Evolutionary conservation across 164 flowering plant genomes (phyloP).

Genomic region (Saururus chinensis): DNA sequence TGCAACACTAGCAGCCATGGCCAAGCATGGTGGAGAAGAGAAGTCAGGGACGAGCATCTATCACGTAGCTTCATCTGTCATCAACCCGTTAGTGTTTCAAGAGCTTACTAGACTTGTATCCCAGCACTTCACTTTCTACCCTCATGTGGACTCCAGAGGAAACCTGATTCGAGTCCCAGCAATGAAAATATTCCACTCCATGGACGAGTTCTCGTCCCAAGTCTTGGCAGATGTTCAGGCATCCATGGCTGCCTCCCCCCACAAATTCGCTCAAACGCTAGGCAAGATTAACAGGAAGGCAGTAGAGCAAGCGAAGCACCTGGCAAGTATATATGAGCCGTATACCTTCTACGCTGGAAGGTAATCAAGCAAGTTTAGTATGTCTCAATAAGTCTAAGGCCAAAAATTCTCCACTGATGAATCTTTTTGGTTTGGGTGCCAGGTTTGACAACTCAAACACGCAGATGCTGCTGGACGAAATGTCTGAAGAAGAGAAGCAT

Average conservation of each 20-base stretch:
- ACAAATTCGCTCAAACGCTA: constrained; percentile 30
- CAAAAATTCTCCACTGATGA: not conserved
- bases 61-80: constrained; percentile 81
- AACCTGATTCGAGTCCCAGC: constrained; percentile 46
- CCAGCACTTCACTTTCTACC: constrained; percentile 57
- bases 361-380: constrained; percentile 9
- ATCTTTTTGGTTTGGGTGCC: not conserved
- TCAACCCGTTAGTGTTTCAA: constrained; percentile 63
- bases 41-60: constrained; percentile 49
- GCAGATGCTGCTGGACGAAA: constrained; percentile 43
- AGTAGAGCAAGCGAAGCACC: constrained; percentile 67
- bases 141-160: constrained; percentile 58
- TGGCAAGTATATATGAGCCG: constrained; percentile 58
- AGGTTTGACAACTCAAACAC: constrained; percentile 64
- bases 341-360: constrained; percentile 56
- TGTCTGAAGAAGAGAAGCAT: constrained; percentile 72
- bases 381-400: not conserved
- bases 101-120: constrained; percentile 43
- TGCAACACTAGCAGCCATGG: constrained; percentile 87
- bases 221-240: constrained; percentile 46
- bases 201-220: constrained; percentile 69
- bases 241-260: constrained; percentile 18
- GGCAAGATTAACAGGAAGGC: constrained; percentile 42
- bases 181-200: constrained; percentile 62
- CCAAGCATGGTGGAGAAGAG: constrained; percentile 53